phyloP scores from a whole-genome alignment of 805 yeast genomes.

The Lipomyces starkeyi region DNA sequence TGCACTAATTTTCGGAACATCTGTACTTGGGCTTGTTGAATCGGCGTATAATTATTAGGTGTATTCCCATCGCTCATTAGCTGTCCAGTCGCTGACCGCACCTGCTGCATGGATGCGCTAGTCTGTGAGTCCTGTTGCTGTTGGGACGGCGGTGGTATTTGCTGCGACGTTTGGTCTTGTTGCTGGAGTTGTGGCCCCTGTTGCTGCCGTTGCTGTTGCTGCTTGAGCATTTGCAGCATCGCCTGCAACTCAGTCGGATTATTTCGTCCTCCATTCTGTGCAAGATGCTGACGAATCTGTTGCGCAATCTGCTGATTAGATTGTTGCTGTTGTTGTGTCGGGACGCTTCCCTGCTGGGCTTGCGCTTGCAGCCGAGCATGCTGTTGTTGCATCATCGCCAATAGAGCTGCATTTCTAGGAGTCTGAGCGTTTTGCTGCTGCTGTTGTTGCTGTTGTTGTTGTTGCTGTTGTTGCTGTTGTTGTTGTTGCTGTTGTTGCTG shows the following conservation, averaged over 20 bases:
- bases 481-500: constrained; percentile 27
- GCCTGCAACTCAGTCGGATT: constrained; percentile 31
- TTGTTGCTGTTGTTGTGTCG: constrained; percentile 20
- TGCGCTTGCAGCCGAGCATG: constrained; percentile 8
- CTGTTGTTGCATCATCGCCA: constrained; percentile 19
- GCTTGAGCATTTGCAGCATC: constrained; percentile 20
- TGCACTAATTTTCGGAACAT: constrained; percentile 13
- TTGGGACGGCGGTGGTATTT: constrained; percentile 16
- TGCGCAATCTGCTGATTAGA: constrained; percentile 13
- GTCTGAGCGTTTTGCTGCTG: constrained; percentile 1
- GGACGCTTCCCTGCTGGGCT: constrained; percentile 10
- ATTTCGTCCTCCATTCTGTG: constrained; percentile 15
- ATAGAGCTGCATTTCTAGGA: constrained; percentile 16
- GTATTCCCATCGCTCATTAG: neutral
- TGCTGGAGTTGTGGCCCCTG: constrained; percentile 27
- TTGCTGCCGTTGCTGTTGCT: constrained; percentile 26
- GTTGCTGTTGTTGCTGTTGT: constrained; percentile 16
- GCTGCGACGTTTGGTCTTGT: constrained; percentile 3
- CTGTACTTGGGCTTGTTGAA: constrained; percentile 12
- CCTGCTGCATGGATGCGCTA: constrained; percentile 5
- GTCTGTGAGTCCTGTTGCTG: constrained; percentile 12
- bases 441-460: constrained; percentile 8
- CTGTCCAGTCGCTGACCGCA: constrained; percentile 1
- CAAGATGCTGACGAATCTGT: constrained; percentile 14
- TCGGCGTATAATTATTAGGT: constrained; percentile 10